Evolutionary conservation across 2,329 filamentous ascomycete genomes (phyloP).

Genomic region (Ceratocystis ficicola): DNA sequence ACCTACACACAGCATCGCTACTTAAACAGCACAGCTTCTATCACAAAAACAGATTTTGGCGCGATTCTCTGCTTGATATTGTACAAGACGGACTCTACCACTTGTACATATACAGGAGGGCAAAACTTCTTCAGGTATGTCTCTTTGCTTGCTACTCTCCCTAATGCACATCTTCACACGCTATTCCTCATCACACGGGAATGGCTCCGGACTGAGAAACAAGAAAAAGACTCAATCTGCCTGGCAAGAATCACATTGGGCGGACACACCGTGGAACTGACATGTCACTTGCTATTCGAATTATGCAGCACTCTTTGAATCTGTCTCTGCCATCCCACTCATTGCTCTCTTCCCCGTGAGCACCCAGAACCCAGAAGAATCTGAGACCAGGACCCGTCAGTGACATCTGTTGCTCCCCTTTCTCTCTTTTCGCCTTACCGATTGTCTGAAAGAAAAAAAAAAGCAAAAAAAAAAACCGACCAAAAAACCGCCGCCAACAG

Average conservation of each 20-base stretch:
- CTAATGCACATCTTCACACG: not conserved
- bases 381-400: conserved; percentile 2
- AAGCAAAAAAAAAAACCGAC: not conserved
- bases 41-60: not conserved
- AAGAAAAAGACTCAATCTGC: not conserved
- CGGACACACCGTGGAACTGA: conserved; percentile 2
- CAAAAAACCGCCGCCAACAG: not conserved
- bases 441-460: not conserved
- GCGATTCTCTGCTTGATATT: not conserved
- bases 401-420: conserved; percentile 1
- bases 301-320: not conserved
- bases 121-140: not conserved
- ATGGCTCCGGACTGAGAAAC: not conserved
- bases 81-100: not conserved
- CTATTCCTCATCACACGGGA: not conserved
- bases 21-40: not conserved
- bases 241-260: not conserved
- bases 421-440: not conserved
- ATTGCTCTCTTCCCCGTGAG: not conserved
- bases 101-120: conserved; percentile 1
- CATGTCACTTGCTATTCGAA: not conserved
- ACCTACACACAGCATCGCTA: not conserved
- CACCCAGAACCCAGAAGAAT: conserved; percentile 4
- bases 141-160: not conserved
- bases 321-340: not conserved